A percentile compares a stretch with the other conserved stretches of the same genome.
Conservation (phyloP, 139 green algal genomes). For the Chlorella sorokiniana region DNA sequence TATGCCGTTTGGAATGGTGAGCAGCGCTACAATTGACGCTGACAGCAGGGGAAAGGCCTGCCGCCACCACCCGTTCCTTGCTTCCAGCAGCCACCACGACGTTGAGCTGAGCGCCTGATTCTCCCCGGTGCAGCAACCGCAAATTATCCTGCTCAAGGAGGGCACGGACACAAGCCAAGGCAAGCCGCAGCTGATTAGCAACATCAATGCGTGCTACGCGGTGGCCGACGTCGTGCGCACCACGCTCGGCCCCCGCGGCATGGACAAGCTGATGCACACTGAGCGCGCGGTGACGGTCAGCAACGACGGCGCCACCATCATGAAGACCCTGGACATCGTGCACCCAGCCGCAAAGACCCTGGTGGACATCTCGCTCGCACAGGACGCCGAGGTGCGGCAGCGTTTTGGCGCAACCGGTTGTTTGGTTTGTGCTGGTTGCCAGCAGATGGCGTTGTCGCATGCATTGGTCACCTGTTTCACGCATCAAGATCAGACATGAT, state of each 20-base stretch:
- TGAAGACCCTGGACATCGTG: conserved; percentile 99
- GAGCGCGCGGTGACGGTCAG: conserved; percentile 34
- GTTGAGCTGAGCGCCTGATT: background rate
- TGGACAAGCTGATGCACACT: conserved; percentile 98
- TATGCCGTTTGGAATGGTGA: conserved; percentile 46
- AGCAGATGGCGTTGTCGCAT: too few species aligned
- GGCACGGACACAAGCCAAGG: conserved; percentile 98
- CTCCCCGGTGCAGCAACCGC: conserved; percentile 82
- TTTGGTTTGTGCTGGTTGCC: too few species aligned
- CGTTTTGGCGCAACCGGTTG: background rate
- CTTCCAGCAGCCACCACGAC: background rate
- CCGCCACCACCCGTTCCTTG: background rate
- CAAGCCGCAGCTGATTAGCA: conserved; percentile 95
- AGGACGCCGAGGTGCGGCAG: conserved; percentile 81
- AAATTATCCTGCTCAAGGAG: conserved; percentile 99
- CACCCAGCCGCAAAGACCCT: conserved; percentile 97
- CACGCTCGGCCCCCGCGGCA: conserved; percentile 95
- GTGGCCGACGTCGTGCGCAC: conserved; percentile 94
- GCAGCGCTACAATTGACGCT: background rate
- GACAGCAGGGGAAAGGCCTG: background rate
- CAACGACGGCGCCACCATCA: conserved; percentile 82
- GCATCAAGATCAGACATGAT: too few species aligned
- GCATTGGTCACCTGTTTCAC: too few species aligned
- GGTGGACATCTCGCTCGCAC: conserved; percentile 89
- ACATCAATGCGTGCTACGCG: conserved; percentile 98